phyloP scores from a whole-genome alignment of 306 rosid species.

The Carpinus fangiana region DNA sequence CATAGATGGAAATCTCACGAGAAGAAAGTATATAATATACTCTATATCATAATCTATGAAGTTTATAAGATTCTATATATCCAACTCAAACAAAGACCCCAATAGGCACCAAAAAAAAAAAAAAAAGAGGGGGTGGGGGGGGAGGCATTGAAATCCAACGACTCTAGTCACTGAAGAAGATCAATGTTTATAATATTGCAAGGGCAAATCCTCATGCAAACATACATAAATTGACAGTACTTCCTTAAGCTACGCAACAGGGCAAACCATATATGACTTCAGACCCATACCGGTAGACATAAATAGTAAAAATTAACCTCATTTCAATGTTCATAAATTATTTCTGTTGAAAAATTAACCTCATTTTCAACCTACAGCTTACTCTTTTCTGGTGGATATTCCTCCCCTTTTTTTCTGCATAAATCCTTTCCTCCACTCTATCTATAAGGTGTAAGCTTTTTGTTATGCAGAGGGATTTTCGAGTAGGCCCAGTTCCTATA shows the following conservation, averaged over 20 bases:
- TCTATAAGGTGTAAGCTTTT: slow-evolving; percentile 1
- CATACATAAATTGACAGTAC: neutral
- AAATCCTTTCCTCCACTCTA: slow-evolving; percentile 8
- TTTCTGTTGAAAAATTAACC: neutral
- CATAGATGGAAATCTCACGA: neutral
- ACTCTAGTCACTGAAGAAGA: neutral
- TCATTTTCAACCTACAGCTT: neutral
- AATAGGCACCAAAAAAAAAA: too few species aligned
- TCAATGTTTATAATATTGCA: neutral
- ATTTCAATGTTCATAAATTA: neutral
- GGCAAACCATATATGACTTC: neutral
- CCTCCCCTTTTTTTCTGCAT: neutral
- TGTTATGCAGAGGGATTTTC: neutral
- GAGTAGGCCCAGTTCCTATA: neutral
- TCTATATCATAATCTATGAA: neutral
- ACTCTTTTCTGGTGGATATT: neutral
- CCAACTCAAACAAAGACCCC: too few species aligned
- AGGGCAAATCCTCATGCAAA: neutral
- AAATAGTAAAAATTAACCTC: neutral
- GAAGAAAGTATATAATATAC: neutral
- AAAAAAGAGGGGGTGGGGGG: neutral
- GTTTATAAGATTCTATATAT: too few species aligned
- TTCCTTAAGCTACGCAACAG: neutral
- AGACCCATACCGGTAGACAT: neutral
- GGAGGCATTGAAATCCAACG: neutral